Evolutionary conservation across 306 rosid genomes (phyloP).

Genomic region (Begonia masoniana): DNA sequence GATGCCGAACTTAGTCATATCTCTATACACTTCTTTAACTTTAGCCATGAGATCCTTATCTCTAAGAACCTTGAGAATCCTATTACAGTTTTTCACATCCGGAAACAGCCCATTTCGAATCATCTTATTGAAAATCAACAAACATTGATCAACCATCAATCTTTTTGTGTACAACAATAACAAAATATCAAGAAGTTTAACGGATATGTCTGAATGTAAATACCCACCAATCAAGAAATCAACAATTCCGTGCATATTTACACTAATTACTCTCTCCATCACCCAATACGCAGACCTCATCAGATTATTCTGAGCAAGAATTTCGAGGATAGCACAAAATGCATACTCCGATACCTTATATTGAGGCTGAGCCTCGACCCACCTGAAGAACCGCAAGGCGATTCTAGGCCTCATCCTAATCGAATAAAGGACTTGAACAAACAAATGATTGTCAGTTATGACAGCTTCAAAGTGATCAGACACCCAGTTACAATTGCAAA

Average conservation of each 20-base stretch:
- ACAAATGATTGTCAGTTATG: conserved; percentile 36
- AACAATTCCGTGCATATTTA: conserved; percentile 21
- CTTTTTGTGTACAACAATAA: conserved; percentile 35
- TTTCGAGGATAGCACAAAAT: conserved; percentile 46
- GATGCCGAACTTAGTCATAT: conserved; percentile 46
- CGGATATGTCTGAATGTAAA: conserved; percentile 17
- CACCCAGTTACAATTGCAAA: conserved; percentile 11
- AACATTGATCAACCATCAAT: conserved; percentile 38
- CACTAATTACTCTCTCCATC: conserved; percentile 33
- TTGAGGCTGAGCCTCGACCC: conserved; percentile 44
- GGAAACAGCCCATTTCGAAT: conserved; percentile 44
- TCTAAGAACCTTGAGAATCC: conserved; percentile 52
- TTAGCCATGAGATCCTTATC: conserved; percentile 20
- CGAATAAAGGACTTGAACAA: conserved; percentile 37
- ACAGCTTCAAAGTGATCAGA: conserved; percentile 32
- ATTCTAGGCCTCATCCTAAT: conserved; percentile 27
- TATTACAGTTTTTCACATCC: conserved; percentile 59
- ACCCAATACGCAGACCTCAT: conserved; percentile 48
- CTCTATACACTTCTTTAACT: conserved; percentile 38
- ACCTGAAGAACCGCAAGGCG: conserved; percentile 57
- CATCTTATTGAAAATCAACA: conserved; percentile 41
- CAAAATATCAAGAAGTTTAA: conserved; percentile 49
- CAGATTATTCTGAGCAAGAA: conserved; percentile 31
- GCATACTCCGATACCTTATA: conserved; percentile 28
- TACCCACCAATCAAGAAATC: conserved; percentile 24